Conservation (phyloP, 768 basidiomycete species). For the Boletus patriciae region DNA sequence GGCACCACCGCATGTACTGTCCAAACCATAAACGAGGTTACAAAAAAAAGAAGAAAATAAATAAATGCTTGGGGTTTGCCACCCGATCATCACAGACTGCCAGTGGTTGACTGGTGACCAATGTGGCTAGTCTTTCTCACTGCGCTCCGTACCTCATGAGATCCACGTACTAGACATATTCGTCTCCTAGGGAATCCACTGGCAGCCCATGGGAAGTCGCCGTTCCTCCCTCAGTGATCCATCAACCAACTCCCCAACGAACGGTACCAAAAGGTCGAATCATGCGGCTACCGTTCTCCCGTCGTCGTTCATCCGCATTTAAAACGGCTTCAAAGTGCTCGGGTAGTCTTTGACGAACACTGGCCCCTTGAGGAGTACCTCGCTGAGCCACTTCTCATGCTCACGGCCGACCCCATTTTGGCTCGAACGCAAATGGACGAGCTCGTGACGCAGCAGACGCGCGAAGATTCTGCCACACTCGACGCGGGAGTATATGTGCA, state of each 20-base stretch:
- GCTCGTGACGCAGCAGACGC: slow-evolving; percentile 23
- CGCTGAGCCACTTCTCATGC: slow-evolving; percentile 90
- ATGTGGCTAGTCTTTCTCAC: no score
- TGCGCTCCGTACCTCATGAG: slow-evolving; percentile 79
- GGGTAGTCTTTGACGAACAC: slow-evolving; percentile 95
- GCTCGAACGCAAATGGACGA: slow-evolving; percentile 51
- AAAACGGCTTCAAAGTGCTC: slow-evolving; percentile 82
- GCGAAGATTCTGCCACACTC: no score
- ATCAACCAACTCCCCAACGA: slow-evolving; percentile 86
- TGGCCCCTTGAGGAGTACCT: slow-evolving; percentile 64
- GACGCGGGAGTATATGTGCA: no score
- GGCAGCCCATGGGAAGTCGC: slow-evolving; percentile 50
- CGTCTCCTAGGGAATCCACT: slow-evolving; percentile 40
- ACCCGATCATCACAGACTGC: no score
- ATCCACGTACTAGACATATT: slow-evolving; percentile 76
- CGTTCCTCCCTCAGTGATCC: slow-evolving; percentile 90
- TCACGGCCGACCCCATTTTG: slow-evolving; percentile 77
- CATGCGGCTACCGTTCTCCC: slow-evolving; percentile 76
- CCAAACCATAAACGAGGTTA: no score
- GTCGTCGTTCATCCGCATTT: slow-evolving; percentile 78
- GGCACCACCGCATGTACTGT: no score
- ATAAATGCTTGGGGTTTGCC: no score
- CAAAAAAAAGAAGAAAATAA: no score
- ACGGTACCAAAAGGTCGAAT: slow-evolving; percentile 90
- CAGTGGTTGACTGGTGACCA: no score